Evolutionary conservation across 495 filamentous ascomycete species (phyloP).

Genomic region (Penicillium manginii): DNA sequence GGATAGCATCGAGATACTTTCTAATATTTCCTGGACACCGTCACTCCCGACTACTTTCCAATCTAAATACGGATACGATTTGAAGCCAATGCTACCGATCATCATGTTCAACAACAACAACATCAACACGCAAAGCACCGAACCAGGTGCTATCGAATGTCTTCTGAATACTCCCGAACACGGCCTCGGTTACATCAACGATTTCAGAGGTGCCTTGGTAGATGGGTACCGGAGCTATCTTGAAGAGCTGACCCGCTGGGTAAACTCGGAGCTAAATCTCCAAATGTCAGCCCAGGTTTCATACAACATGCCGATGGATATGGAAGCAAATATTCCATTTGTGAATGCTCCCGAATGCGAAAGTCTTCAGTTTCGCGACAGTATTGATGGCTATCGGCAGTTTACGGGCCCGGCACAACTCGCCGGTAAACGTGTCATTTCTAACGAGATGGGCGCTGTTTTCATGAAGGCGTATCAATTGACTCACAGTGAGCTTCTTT

Average conservation of each 20-base stretch:
- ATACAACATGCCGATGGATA: constrained; percentile 54
- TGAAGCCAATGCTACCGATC: constrained; percentile 28
- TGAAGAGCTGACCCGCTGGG: constrained; percentile 35
- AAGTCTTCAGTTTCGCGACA: constrained; percentile 23
- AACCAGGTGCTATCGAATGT: constrained; percentile 26
- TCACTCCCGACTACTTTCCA: constrained; percentile 45
- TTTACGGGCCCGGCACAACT: constrained; percentile 49
- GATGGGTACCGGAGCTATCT: constrained; percentile 43
- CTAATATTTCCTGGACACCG: constrained; percentile 48
- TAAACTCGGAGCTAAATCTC: constrained; percentile 30
- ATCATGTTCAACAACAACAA: constrained; percentile 33
- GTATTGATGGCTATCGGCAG: constrained; percentile 51
- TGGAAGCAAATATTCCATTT: constrained; percentile 42
- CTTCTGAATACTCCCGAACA: constrained; percentile 28
- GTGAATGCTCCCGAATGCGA: constrained; percentile 54
- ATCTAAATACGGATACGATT: constrained; percentile 34
- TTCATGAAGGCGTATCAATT: constrained; percentile 32
- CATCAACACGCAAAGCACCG: constrained; percentile 21
- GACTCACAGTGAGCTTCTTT: constrained; percentile 30
- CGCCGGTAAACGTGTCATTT: constrained; percentile 40
- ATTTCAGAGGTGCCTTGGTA: constrained; percentile 37
- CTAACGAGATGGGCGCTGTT: constrained; percentile 43
- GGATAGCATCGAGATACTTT: constrained; percentile 51
- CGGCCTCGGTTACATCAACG: constrained; percentile 32
- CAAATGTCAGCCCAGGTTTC: constrained; percentile 49